Evolutionary conservation across 2,329 filamentous ascomycete genomes (phyloP).

Genomic region (Fusarium temperatum): DNA sequence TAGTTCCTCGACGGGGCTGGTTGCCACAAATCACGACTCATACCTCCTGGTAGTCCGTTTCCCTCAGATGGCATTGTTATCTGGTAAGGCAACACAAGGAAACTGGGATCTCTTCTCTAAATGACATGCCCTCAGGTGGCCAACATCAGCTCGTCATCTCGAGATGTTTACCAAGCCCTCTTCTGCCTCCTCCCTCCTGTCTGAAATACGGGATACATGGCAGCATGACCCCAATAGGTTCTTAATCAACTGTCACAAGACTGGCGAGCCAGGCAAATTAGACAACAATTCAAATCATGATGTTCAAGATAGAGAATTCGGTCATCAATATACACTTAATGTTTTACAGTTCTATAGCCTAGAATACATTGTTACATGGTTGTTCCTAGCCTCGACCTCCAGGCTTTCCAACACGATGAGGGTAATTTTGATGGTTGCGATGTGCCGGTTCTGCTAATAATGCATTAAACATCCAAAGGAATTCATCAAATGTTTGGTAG

Average conservation of each 20-base stretch:
- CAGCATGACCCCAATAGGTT: not conserved
- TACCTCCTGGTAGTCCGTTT: too few relatives aligned
- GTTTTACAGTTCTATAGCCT: slow-evolving; percentile 42
- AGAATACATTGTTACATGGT: slow-evolving; percentile 41
- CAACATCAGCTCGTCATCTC: not conserved
- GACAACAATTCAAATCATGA: not conserved
- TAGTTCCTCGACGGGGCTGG: slow-evolving; percentile 4
- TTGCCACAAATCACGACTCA: not conserved
- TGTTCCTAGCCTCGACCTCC: slow-evolving; percentile 18
- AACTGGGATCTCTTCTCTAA: not conserved
- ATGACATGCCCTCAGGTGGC: not conserved
- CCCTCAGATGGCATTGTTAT: not conserved
- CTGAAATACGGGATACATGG: not conserved
- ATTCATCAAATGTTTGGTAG: slow-evolving; percentile 39
- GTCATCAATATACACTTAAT: slow-evolving; percentile 3
- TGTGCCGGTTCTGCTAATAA: slow-evolving; percentile 27
- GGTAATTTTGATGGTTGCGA: slow-evolving; percentile 3
- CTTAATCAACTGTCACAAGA: not conserved
- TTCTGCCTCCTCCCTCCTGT: not conserved
- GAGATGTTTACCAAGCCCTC: not conserved
- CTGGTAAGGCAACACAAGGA: not conserved
- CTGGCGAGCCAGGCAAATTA: not conserved
- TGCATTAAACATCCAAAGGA: slow-evolving; percentile 39
- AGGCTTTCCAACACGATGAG: slow-evolving; percentile 31
- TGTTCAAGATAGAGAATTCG: not conserved